Percentiles rank a stretch among this genome's conserved stretches.
Evolutionary conservation across 148 eudicot genomes (phyloP).

Genomic region (Fagopyrum esculentum): DNA sequence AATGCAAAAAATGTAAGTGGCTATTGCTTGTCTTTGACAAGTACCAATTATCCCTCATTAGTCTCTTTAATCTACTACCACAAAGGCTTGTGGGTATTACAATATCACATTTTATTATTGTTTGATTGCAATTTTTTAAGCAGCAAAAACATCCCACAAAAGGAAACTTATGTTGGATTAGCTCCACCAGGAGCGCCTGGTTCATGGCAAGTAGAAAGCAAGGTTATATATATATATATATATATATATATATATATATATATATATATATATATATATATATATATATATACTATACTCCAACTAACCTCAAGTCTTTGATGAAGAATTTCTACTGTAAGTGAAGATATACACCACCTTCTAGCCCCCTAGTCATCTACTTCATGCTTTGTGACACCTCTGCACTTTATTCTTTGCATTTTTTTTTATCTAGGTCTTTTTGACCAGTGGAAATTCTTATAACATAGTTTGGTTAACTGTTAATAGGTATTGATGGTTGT

Average conservation of each 20-base stretch:
- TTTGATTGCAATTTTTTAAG: not conserved
- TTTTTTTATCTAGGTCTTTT: not conserved
- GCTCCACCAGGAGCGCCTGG: conserved; percentile 53
- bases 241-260: not conserved
- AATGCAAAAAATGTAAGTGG: conserved; percentile 59
- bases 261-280: not conserved
- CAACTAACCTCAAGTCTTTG: conserved; percentile 31
- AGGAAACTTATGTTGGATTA: conserved; percentile 40
- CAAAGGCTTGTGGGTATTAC: not conserved
- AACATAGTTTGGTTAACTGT: conserved; percentile 13
- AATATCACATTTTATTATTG: not conserved
- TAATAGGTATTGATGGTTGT: conserved; percentile 92
- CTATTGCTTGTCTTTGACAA: conserved; percentile 51
- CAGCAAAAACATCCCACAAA: conserved; percentile 22
- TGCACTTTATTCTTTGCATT: not conserved
- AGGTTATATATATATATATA: conserved; percentile 22
- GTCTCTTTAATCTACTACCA: not conserved
- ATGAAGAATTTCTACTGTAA: conserved; percentile 71
- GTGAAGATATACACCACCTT: conserved; percentile 16
- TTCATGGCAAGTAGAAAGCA: conserved; percentile 63
- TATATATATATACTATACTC: not conserved
- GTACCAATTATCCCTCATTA: conserved; percentile 15
- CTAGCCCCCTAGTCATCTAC: not conserved
- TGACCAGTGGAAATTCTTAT: not conserved
- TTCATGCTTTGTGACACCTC: not conserved